Conservation (phyloP, 1,284 basidiomycete genomes). For the Cerrena zonata region DNA sequence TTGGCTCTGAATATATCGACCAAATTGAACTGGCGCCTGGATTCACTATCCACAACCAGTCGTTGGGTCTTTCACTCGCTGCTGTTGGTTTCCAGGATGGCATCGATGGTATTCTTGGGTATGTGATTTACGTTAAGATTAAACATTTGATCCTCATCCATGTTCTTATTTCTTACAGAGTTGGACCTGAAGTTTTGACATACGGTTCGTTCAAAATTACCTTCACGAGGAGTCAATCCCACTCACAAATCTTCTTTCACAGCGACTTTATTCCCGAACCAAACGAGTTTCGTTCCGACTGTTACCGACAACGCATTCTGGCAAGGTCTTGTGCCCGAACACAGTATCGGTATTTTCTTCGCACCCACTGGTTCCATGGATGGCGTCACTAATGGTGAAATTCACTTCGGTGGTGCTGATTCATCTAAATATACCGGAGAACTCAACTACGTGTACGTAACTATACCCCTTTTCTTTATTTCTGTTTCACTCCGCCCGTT, state of each 20-base stretch:
- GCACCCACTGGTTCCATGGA: conserved; percentile 33
- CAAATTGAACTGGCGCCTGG: conserved; percentile 17
- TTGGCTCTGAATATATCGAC: conserved; percentile 24
- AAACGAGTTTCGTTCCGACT: conserved; percentile 31
- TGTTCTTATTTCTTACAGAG: conserved; percentile 18
- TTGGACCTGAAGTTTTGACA: conserved; percentile 47
- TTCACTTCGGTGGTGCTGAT: conserved; percentile 45
- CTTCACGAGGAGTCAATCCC: too few relatives aligned
- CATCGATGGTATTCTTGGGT: conserved; percentile 49
- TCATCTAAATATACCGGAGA: conserved; percentile 41
- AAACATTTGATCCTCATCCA: not conserved
- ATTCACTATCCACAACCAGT: conserved; percentile 30
- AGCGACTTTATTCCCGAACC: conserved; percentile 28
- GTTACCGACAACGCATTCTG: conserved; percentile 44
- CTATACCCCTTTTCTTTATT: not conserved
- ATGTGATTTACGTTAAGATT: conserved; percentile 3
- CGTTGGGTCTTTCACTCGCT: conserved; percentile 47
- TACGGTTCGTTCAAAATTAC: conserved; percentile 20
- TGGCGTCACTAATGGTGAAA: conserved; percentile 24
- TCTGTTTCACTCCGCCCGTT: too few relatives aligned
- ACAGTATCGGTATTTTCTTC: conserved; percentile 46
- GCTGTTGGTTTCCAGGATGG: conserved; percentile 31
- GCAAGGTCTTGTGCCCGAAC: conserved; percentile 19
- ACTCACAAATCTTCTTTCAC: too few relatives aligned
- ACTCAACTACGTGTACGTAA: conserved; percentile 38